phyloP scores from a whole-genome alignment of 306 rosid species.

The Trichosanthes cucumerina region DNA sequence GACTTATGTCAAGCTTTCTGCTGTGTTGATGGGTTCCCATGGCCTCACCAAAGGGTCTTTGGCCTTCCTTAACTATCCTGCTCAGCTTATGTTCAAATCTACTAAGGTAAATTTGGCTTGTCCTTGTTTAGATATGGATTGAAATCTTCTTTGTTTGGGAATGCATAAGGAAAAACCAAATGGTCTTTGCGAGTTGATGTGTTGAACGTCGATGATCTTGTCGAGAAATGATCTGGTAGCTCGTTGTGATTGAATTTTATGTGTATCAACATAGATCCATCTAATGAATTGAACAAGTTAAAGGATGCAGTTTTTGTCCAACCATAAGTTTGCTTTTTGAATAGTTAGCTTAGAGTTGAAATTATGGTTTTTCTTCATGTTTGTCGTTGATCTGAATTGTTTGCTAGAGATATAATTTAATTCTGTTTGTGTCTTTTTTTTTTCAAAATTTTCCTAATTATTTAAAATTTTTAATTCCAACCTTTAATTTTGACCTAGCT shows the following conservation, averaged over 20 bases:
- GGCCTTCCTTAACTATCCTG: slow-evolving; percentile 95
- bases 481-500: background rate
- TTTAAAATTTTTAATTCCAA: background rate
- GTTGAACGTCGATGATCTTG: background rate
- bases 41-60: slow-evolving; percentile 94
- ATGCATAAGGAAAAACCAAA: background rate
- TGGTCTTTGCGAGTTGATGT: background rate
- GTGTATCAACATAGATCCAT: background rate
- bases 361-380: background rate
- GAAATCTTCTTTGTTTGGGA: background rate
- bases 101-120: slow-evolving; percentile 47
- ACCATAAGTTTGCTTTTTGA: background rate
- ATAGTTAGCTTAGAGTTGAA: background rate
- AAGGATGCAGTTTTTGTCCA: background rate
- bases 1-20: slow-evolving; percentile 92
- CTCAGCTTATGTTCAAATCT: slow-evolving; percentile 98
- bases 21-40: slow-evolving; percentile 91
- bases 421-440: background rate
- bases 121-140: background rate
- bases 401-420: background rate
- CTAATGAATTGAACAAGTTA: background rate
- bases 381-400: background rate
- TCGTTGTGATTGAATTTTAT: background rate
- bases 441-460: background rate
- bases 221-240: background rate